Percentiles rank a stretch among this genome's conserved stretches.
phyloP scores from a whole-genome alignment of 1,284 basidiomycete genomes.

The Melampsora abietis-canadensis region DNA sequence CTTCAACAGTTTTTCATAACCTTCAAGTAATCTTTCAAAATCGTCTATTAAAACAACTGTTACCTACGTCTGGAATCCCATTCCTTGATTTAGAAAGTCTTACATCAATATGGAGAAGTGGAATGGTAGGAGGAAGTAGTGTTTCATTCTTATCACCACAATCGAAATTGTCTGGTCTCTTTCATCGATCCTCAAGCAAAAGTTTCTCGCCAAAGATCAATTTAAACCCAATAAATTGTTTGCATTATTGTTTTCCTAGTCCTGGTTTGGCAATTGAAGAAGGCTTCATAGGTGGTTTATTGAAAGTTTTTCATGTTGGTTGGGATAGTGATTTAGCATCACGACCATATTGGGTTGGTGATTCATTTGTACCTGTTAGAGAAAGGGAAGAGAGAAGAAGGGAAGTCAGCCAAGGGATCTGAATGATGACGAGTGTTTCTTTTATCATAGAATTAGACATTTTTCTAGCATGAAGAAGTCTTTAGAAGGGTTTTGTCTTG shows the following conservation, averaged over 20 bases:
- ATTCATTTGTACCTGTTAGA: not conserved
- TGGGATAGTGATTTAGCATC: not conserved
- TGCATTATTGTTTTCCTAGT: slow-evolving; percentile 49
- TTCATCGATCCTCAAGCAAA: slow-evolving; percentile 20
- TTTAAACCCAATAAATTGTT: slow-evolving; percentile 45
- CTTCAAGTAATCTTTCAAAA: slow-evolving; percentile 50
- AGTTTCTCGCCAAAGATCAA: not conserved
- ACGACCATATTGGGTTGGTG: not conserved
- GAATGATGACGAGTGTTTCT: too few relatives aligned
- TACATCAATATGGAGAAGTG: slow-evolving; percentile 48
- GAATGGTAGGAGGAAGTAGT: slow-evolving; percentile 47
- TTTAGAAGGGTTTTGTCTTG: too few relatives aligned
- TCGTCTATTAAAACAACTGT: slow-evolving; percentile 46
- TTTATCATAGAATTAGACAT: too few relatives aligned
- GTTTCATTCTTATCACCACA: not conserved
- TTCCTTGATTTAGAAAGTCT: slow-evolving; percentile 50
- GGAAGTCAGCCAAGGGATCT: too few relatives aligned
- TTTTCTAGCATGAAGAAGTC: too few relatives aligned
- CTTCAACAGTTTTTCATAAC: slow-evolving; percentile 48
- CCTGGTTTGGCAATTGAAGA: slow-evolving; percentile 49
- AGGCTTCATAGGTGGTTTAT: slow-evolving; percentile 48
- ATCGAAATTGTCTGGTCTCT: not conserved
- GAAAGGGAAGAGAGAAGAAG: not conserved
- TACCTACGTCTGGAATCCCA: slow-evolving; percentile 47
- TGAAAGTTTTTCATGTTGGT: slow-evolving; percentile 32